A percentile compares a stretch with the other conserved stretches of the same genome.
Conservation (phyloP, 2,329 filamentous ascomycete genomes). For the Teratosphaeria pseudoeucalypti region DNA sequence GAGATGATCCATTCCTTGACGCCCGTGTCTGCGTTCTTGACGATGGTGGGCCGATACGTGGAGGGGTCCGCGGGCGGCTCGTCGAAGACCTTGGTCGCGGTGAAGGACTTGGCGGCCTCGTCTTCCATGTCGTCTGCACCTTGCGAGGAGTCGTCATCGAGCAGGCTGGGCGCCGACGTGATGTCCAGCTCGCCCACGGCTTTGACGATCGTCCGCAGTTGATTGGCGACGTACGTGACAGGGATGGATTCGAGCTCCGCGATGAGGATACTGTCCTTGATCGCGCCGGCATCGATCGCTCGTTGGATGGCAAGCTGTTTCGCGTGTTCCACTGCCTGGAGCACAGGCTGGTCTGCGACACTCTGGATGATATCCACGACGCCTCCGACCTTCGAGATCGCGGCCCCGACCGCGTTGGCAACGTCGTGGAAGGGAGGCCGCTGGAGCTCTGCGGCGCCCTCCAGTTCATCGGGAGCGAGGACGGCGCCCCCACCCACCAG, state of each 20-base stretch:
- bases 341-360: slow-evolving; percentile 31
- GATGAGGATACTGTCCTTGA: slow-evolving; percentile 31
- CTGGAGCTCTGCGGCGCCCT: slow-evolving; percentile 42
- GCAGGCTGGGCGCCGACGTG: slow-evolving; percentile 9
- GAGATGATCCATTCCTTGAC: slow-evolving; percentile 44
- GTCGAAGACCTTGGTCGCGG: slow-evolving; percentile 25
- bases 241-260: slow-evolving; percentile 37
- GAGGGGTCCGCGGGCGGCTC: slow-evolving; percentile 19
- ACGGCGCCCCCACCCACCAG: slow-evolving; percentile 50
- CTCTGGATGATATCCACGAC: slow-evolving; percentile 43
- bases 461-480: slow-evolving; percentile 38
- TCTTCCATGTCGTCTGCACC: slow-evolving; percentile 6
- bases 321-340: slow-evolving; percentile 30
- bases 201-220: slow-evolving; percentile 23
- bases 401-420: slow-evolving; percentile 52
- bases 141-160: slow-evolving; percentile 10
- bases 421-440: slow-evolving; percentile 44
- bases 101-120: slow-evolving; percentile 17
- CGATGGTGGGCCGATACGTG: slow-evolving; percentile 36
- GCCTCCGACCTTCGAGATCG: slow-evolving; percentile 46
- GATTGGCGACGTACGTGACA: slow-evolving; percentile 26
- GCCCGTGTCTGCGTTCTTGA: slow-evolving; percentile 34
- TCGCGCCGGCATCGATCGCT: slow-evolving; percentile 25
- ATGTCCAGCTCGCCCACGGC: slow-evolving; percentile 23
- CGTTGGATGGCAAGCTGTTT: slow-evolving; percentile 27